Conservation (phyloP, 352 stramenopile species). For the Phytophthora megakarya region DNA sequence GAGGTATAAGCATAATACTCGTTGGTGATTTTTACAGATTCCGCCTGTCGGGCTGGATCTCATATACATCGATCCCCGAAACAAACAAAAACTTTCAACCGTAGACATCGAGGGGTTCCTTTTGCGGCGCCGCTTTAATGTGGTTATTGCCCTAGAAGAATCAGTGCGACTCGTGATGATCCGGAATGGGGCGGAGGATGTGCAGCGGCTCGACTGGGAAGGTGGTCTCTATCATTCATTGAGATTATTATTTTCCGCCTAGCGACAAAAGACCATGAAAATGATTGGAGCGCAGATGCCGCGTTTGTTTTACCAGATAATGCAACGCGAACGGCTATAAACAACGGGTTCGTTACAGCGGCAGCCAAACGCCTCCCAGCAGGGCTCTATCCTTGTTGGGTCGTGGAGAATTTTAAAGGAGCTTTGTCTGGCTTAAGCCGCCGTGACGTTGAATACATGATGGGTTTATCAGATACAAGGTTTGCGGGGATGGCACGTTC, state of each 20-base stretch:
- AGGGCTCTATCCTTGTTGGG: not conserved
- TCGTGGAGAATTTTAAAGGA: not conserved
- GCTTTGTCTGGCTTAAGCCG: not conserved
- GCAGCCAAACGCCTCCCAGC: not conserved
- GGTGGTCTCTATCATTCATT: constrained; percentile 5
- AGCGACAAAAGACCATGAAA: not conserved
- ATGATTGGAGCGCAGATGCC: not conserved
- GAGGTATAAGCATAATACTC: constrained; percentile 6
- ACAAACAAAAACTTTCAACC: constrained; percentile 4
- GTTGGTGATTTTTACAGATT: constrained; percentile 13
- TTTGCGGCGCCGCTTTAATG: not conserved
- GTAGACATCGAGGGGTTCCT: constrained; percentile 10
- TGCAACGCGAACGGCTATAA: not conserved
- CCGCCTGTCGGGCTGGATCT: constrained; percentile 5
- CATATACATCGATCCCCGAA: constrained; percentile 1
- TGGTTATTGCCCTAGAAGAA: not conserved
- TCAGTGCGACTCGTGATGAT: constrained; percentile 1
- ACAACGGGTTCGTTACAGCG: not conserved
- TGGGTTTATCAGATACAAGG: constrained; percentile 2
- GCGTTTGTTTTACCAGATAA: constrained; percentile 7
- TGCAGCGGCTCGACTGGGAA: not conserved
- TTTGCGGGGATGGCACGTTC: constrained; percentile 9
- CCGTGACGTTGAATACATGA: not conserved
- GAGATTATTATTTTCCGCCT: constrained; percentile 5
- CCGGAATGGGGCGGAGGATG: constrained; percentile 1